phyloP scores from a whole-genome alignment of 202 grass and related monocot genomes.

The Saccharum hybrid region DNA sequence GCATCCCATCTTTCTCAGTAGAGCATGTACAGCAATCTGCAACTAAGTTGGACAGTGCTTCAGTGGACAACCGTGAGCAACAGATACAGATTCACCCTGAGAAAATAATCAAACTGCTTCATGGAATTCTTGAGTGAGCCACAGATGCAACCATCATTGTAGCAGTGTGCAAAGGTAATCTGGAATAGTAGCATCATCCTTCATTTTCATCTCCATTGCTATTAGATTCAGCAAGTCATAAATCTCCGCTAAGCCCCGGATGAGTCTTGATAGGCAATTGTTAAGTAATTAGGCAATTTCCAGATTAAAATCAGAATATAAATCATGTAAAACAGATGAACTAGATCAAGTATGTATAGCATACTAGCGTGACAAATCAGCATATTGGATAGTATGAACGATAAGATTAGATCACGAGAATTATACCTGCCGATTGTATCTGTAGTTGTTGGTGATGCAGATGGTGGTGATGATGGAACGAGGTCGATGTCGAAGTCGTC shows the following conservation, averaged over 20 bases:
- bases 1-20: neutral
- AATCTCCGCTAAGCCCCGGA: slow-evolving; percentile 27
- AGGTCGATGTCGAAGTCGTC: no score
- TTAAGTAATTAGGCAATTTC: no score
- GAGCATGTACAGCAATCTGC: neutral
- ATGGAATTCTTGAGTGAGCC: neutral
- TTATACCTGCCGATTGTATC: no score
- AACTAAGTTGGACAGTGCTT: neutral
- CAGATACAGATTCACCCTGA: neutral
- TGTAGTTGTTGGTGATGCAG: no score
- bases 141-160: neutral
- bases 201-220: slow-evolving; percentile 52
- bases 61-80: neutral
- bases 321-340: no score
- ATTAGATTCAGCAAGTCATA: slow-evolving; percentile 51
- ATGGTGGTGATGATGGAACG: no score
- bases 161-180: slow-evolving; percentile 11
- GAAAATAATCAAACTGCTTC: neutral
- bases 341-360: no score
- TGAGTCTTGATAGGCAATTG: slow-evolving; percentile 37
- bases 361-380: no score
- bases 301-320: no score
- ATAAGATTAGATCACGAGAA: no score
- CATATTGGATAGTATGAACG: no score
- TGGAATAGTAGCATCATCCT: slow-evolving; percentile 26